A percentile compares a stretch with the other conserved stretches of the same genome.
These are phyloP conservation scores for Hyphopichia wangnamkhiaoensis DNA, from an alignment of 1,139 yeast genomes.

Conservation along the genomic window DNA sequence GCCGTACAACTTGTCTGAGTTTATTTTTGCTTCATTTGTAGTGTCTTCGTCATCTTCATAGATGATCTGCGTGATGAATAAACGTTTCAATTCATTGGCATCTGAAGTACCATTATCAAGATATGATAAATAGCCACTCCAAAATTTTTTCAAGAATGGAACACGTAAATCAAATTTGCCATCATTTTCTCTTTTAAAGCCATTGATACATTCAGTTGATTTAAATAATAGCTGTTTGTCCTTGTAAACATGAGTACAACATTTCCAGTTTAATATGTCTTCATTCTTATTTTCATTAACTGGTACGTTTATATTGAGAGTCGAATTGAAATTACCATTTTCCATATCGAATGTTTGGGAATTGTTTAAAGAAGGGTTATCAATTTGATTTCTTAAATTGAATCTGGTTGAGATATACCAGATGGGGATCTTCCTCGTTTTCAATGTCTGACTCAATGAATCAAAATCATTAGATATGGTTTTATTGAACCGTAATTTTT, in stretches of 20 bases:
- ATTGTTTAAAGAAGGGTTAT: constrained; percentile 9
- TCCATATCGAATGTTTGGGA: constrained; percentile 20
- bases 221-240: constrained; percentile 25
- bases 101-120: constrained; percentile 35
- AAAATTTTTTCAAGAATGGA: constrained; percentile 42
- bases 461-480: constrained; percentile 5
- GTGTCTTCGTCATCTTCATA: constrained; percentile 18
- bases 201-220: constrained; percentile 36
- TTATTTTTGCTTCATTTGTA: not conserved
- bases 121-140: constrained; percentile 41
- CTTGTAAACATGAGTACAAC: constrained; percentile 31
- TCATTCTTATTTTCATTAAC: constrained; percentile 7
- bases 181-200: constrained; percentile 22
- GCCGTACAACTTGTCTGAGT: constrained; percentile 17
- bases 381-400: constrained; percentile 1
- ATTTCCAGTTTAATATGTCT: constrained; percentile 35
- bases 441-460: constrained; percentile 4
- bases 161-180: constrained; percentile 30
- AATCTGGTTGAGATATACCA: constrained; percentile 9
- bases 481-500: constrained; percentile 5
- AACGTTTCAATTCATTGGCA: constrained; percentile 20
- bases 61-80: constrained; percentile 32
- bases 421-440: constrained; percentile 8
- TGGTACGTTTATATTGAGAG: constrained; percentile 24
- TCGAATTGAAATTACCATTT: constrained; percentile 31